Evolutionary conservation across 805 yeast genomes (phyloP), one percentile per base, ranked within the genome.

Genomic region (Saturnispora bothae): DNA sequence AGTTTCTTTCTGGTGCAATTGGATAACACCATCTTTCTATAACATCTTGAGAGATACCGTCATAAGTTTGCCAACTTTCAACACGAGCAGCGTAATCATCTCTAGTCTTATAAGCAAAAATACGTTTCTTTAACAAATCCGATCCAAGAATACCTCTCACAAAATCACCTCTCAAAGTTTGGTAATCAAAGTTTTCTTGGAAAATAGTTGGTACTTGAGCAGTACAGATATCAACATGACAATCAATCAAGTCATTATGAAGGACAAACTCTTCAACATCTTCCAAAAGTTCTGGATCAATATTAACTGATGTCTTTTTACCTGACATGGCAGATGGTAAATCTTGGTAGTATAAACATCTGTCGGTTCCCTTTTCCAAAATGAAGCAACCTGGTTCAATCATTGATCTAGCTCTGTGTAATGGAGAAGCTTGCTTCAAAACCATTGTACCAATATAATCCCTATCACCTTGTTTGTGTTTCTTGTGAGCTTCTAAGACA

Each of bases 401-500:
- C 42, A 73, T 75, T 2, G 94, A 74, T 54, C 97, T 70, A 1
- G 96, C 76, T 53, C 94, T 73, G 58, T 89, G 96, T 45, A 74
- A 64, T 7, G 94, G 85, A 16, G 83, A 70, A 1, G 95, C 94
- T 50, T 80, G 80, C 22, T 94, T 74, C 44, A 88, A 65, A 31
- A 92, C 92, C 95, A 89, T 88, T 14, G 97, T 92, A 54, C 84
- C 80, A 47, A 92, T 86, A 50, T 89, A 89, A 57, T 92, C 94
- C 60, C 78, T 83, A 61, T 92, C 98, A 40, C 61, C 63, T 23
- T 71, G 69, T 48, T 77, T 82, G 49, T 83, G 76, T 43, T 69
- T 70, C 46, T 74, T 73, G 56, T 92, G 98, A 38, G 73, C 74
- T 17, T 73, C 74, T 62, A 85, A 63, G 27, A 81, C 83, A 48